Conservation (phyloP, 257 asterid genomes). For the Striga asiatica region DNA sequence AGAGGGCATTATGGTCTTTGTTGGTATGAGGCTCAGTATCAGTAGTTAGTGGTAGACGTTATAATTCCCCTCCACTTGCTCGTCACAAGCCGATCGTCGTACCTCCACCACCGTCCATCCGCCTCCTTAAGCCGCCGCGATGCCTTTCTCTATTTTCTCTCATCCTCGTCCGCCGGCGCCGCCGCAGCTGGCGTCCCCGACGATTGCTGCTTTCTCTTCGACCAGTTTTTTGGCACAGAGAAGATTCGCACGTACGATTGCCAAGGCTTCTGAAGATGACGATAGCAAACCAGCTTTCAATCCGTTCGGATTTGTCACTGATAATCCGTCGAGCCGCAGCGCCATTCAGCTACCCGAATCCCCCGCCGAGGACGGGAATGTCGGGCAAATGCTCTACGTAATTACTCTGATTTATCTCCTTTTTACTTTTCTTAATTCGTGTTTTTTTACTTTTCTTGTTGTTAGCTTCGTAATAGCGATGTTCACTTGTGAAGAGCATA, state of each 20-base stretch:
- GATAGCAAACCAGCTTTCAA: constrained; percentile 60
- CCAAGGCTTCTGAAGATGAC: constrained; percentile 58
- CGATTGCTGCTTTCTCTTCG: constrained; percentile 18
- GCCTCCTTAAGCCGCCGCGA: constrained; percentile 15
- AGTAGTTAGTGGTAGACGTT: constrained; percentile 33
- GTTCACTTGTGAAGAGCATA: too few relatives aligned
- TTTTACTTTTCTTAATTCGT: neutral
- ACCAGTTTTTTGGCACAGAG: constrained; percentile 12
- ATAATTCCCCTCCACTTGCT: constrained; percentile 27
- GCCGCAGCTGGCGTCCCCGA: constrained; percentile 21
- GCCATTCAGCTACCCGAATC: constrained; percentile 92
- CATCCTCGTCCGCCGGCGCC: constrained; percentile 22
- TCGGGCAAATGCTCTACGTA: constrained; percentile 92
- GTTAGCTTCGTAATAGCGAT: too few relatives aligned
- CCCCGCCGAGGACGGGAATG: constrained; percentile 97
- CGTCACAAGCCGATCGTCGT: too few relatives aligned
- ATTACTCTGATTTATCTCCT: neutral
- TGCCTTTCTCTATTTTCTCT: constrained; percentile 47
- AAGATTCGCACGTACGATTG: constrained; percentile 27
- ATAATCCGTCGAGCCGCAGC: constrained; percentile 79
- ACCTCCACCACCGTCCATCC: constrained; percentile 9
- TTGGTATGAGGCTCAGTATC: too few relatives aligned
- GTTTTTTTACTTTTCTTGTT: neutral
- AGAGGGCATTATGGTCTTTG: too few relatives aligned
- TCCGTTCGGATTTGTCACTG: constrained; percentile 94